Evolutionary conservation across 2,329 filamentous ascomycete genomes (phyloP), one percentile per base, ranked within the genome.

Genomic region (Ploettnerulaceae sp.): DNA sequence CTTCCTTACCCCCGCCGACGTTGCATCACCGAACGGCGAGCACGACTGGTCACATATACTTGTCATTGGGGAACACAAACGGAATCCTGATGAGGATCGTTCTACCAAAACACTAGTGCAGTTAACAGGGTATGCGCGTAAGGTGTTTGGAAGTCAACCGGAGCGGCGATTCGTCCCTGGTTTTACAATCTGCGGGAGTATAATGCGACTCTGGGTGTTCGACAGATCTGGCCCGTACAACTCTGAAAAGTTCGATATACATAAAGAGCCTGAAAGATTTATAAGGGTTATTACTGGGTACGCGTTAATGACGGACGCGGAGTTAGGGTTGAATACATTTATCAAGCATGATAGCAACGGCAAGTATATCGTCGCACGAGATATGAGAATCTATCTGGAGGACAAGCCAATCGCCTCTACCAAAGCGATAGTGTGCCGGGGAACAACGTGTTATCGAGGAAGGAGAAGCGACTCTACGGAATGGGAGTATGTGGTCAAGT

Each of bases 211-310:
- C 12, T 67, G 56, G 61, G 54, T 66, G 7, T 65, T 64, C 44
- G 61, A 66, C 50, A 57, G 62, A 52, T 67, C 61, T 35, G 61
- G 63, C 7, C 45, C 47, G 5, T 67, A 64, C 37, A 64, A 56
- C 55, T 57, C 53, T 21, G 49, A 50, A 21, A 48, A 52, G 37
- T 62, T 67, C 46, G 53, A 67, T 52, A 57, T 67, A 25, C 49
- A 31, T 14, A 31, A 31, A 14, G 28, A 31, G 28, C 28, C 28
- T 5, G 28, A 31, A 14, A 9, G 28, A 14, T 31, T 31, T 31
- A 14, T 31, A 4, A 31, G 15, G 6, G 28, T 31, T 14, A 5
- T 31, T 31, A 14, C 28, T 12, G 28, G 28, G 5, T 32, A 32
- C 9, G 29, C 12, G 12, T 4, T 32, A 17, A 32, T 32, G 12